These are phyloP conservation scores for Macrolepiota albuminosa DNA, from an alignment of 768 basidiomycete genomes.

Conservation along the genomic window DNA sequence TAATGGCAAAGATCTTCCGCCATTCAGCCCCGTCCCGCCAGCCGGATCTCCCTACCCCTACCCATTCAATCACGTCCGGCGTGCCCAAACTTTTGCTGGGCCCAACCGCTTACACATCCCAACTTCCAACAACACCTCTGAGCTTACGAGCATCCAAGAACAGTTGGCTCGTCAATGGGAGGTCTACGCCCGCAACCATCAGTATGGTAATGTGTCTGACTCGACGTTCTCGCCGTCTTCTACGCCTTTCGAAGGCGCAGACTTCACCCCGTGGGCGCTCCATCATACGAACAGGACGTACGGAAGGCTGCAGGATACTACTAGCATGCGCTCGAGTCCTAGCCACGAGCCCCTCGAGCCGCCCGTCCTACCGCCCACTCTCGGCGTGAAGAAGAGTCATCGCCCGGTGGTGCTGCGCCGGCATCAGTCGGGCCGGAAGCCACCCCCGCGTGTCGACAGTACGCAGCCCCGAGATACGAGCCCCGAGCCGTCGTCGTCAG, in stretches of 20 bases:
- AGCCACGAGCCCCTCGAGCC: constrained; percentile 61
- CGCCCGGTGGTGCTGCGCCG: constrained; percentile 17
- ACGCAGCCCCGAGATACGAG: constrained; percentile 81
- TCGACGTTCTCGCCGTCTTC: constrained; percentile 74
- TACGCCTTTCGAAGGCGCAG: constrained; percentile 63
- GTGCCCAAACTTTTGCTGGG: constrained; percentile 37
- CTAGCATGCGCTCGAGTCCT: constrained; percentile 68
- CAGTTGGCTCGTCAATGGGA: constrained; percentile 76
- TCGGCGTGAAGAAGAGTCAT: constrained; percentile 37
- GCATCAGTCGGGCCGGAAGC: constrained; percentile 38
- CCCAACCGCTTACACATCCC: constrained; percentile 25
- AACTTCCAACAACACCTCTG: constrained; percentile 31
- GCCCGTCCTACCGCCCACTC: constrained; percentile 44
- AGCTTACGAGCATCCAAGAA: constrained; percentile 53
- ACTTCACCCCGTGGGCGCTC: constrained; percentile 73
- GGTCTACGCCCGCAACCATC: constrained; percentile 69
- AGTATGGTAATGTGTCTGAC: constrained; percentile 52
- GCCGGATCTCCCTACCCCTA: constrained; percentile 78
- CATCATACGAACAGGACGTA: constrained; percentile 51
- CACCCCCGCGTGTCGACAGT: constrained; percentile 76
- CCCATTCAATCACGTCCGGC: constrained; percentile 69
- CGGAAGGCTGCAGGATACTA: constrained; percentile 39
- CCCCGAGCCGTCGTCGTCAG: constrained; percentile 69
- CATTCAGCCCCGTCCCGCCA: constrained; percentile 50
- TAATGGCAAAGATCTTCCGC: constrained; percentile 30